These are phyloP conservation scores for Wickerhamiella sergipiensis DNA, from an alignment of 805 yeast genomes.

Conservation along the genomic window DNA sequence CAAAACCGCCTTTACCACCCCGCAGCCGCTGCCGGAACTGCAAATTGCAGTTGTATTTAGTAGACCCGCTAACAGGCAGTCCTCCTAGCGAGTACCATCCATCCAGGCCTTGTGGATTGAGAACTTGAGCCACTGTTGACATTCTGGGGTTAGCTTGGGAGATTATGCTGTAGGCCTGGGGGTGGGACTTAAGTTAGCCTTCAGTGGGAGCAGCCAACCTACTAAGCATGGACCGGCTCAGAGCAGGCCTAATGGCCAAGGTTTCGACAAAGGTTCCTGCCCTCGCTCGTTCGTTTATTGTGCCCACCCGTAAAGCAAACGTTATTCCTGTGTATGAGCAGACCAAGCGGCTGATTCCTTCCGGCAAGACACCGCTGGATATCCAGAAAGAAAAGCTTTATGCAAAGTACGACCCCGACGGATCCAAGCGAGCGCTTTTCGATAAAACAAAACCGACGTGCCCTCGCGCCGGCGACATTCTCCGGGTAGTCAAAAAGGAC, in stretches of 20 bases:
- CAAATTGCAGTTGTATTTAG: neutral
- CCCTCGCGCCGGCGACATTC: conserved; percentile 69
- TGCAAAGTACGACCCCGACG: conserved; percentile 54
- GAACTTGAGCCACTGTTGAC: neutral
- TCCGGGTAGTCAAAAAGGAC: conserved; percentile 57
- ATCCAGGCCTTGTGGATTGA: neutral
- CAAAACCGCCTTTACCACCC: conserved; percentile 45
- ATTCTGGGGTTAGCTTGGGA: too few species aligned
- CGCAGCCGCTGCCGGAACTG: conserved; percentile 20
- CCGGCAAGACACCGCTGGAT: conserved; percentile 26
- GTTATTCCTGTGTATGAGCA: conserved; percentile 24
- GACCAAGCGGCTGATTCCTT: conserved; percentile 22
- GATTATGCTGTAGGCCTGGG: too few species aligned
- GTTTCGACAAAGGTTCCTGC: conserved; percentile 2
- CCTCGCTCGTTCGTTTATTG: conserved; percentile 14
- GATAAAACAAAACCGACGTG: conserved; percentile 33
- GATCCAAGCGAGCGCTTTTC: conserved; percentile 47
- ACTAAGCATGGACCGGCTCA: neutral
- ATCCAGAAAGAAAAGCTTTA: conserved; percentile 39
- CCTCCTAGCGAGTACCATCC: conserved; percentile 1
- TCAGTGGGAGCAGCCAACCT: neutral
- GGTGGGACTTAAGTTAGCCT: too few species aligned
- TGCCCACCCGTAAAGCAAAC: conserved; percentile 31
- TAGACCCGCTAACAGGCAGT: neutral
- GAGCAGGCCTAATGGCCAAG: neutral